phyloP scores from a whole-genome alignment of 2,329 filamentous ascomycete genomes.

The Colletotrichum truncatum region DNA sequence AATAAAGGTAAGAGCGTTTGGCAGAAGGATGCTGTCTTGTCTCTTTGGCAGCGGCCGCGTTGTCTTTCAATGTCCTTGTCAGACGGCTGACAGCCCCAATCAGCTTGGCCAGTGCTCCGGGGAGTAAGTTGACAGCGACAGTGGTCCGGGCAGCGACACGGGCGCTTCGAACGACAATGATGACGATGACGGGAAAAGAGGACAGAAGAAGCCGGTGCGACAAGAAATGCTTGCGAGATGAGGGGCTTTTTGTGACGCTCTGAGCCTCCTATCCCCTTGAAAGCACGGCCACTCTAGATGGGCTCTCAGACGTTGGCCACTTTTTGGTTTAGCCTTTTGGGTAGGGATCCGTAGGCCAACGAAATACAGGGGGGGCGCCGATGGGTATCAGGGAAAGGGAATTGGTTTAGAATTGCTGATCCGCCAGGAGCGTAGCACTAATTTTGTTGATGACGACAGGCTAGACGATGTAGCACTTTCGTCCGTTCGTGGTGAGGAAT shows the following conservation, averaged over 20 bases:
- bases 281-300: conserved; percentile 17
- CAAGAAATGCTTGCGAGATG: conserved; percentile 9
- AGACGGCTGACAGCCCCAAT: conserved; percentile 12
- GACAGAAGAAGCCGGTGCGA: background rate
- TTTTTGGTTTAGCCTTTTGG: conserved; percentile 24
- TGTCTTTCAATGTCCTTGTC: conserved; percentile 9
- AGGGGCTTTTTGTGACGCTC: conserved; percentile 29
- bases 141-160: background rate
- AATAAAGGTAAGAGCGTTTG: too few relatives aligned
- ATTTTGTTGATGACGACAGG: conserved; percentile 1
- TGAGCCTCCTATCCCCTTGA: conserved; percentile 24
- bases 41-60: background rate
- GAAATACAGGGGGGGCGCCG: conserved; percentile 17
- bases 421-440: conserved; percentile 17
- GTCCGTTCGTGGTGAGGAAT: background rate
- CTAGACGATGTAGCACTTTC: conserved; percentile 1
- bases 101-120: conserved; percentile 9
- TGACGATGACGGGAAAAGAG: background rate
- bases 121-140: background rate
- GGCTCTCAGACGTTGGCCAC: conserved; percentile 27
- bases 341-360: conserved; percentile 28
- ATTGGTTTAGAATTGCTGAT: conserved; percentile 27
- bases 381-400: conserved; percentile 7
- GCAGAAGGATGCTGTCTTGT: background rate
- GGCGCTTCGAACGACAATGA: background rate